These are phyloP conservation scores for Kregervanrija fluxuum DNA, from an alignment of 805 yeast genomes.

Conservation along the genomic window DNA sequence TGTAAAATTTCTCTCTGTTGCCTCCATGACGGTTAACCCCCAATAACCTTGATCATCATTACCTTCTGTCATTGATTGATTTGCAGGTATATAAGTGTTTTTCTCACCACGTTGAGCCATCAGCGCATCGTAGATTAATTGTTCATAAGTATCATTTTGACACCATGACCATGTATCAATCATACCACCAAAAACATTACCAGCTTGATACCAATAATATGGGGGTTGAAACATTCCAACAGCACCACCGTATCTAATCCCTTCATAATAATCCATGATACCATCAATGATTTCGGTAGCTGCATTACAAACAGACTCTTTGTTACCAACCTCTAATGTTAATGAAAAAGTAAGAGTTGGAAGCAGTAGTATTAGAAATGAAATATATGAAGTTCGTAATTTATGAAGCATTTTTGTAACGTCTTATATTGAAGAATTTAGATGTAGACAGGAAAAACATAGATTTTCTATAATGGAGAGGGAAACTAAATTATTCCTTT, in stretches of 20 bases:
- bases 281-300: constrained; percentile 61
- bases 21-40: constrained; percentile 82
- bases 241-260: constrained; percentile 55
- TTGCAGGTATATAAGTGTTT: constrained; percentile 68
- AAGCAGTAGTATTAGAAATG: too few relatives aligned
- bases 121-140: constrained; percentile 51
- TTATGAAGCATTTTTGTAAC: too few relatives aligned
- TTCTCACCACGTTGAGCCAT: constrained; percentile 58
- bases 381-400: too few relatives aligned
- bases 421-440: too few relatives aligned
- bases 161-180: constrained; percentile 70
- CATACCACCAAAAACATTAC: constrained; percentile 65
- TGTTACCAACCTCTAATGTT: constrained; percentile 15
- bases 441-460: too few relatives aligned
- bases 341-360: constrained; percentile 3
- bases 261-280: constrained; percentile 74
- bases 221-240: constrained; percentile 68
- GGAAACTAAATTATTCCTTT: too few relatives aligned
- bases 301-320: constrained; percentile 34
- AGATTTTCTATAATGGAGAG: too few relatives aligned
- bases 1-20: constrained; percentile 76
- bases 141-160: constrained; percentile 56
- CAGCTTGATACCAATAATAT: constrained; percentile 92
- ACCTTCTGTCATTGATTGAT: constrained; percentile 81
- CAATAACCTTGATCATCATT: constrained; percentile 92